Conservation (phyloP, 2,329 filamentous ascomycete genomes). For the Apiospora kogelbergensis region DNA sequence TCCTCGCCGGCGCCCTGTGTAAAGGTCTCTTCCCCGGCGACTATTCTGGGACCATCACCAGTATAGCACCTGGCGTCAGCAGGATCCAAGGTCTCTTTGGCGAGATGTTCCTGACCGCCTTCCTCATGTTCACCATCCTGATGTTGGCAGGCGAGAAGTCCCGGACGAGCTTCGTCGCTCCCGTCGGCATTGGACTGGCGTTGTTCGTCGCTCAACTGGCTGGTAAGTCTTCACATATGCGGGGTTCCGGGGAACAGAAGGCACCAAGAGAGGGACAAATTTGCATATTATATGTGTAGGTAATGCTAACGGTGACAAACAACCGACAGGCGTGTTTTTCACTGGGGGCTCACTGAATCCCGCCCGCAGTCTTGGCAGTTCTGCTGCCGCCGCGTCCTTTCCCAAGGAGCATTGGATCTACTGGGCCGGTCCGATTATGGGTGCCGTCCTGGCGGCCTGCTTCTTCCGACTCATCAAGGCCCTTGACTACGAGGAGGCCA, state of each 20-base stretch:
- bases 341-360: constrained; percentile 44
- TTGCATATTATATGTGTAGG: too few relatives aligned
- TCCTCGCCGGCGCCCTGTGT: constrained; percentile 56
- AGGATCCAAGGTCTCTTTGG: constrained; percentile 58
- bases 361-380: constrained; percentile 44
- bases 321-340: constrained; percentile 34
- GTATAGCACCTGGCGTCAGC: constrained; percentile 20
- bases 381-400: constrained; percentile 36
- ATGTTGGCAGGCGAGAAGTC: constrained; percentile 70
- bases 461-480: constrained; percentile 43
- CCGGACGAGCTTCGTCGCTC: constrained; percentile 64
- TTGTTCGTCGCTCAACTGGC: constrained; percentile 54
- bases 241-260: too few relatives aligned
- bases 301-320: neutral
- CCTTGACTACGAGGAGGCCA: constrained; percentile 43
- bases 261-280: too few relatives aligned
- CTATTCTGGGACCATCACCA: constrained; percentile 30
- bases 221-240: constrained; percentile 27
- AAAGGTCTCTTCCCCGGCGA: constrained; percentile 52
- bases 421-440: constrained; percentile 45
- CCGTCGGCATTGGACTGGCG: constrained; percentile 64
- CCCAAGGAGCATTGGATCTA: constrained; percentile 44
- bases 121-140: constrained; percentile 60
- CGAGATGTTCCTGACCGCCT: constrained; percentile 60
- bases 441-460: constrained; percentile 39